A percentile compares a stretch with the other conserved stretches of the same genome.
These are phyloP conservation scores for Lactifluus pinguis DNA, from an alignment of 768 basidiomycete genomes.

Conservation along the genomic window DNA sequence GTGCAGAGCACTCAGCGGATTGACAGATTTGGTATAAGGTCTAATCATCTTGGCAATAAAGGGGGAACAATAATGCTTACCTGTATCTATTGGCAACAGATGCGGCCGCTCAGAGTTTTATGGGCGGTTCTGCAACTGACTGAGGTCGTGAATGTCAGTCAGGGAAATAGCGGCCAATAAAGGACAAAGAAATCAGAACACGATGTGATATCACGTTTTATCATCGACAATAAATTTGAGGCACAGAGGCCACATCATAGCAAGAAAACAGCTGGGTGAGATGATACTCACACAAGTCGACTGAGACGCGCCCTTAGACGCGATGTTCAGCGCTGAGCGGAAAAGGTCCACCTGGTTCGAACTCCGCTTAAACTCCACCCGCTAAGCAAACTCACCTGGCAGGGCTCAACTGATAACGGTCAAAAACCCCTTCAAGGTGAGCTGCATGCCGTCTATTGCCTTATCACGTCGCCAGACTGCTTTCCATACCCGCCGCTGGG, in stretches of 20 bases:
- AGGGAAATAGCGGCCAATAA: neutral
- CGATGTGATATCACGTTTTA: conserved; percentile 41
- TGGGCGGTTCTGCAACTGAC: neutral
- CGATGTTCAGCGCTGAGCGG: neutral
- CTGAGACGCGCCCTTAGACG: neutral
- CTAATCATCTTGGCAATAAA: conserved; percentile 26
- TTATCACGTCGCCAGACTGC: conserved; percentile 16
- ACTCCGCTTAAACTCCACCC: conserved; percentile 15
- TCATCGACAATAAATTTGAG: conserved; percentile 63
- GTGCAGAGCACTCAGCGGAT: conserved; percentile 37
- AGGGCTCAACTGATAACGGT: conserved; percentile 11
- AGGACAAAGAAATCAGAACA: conserved; percentile 34
- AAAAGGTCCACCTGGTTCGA: neutral
- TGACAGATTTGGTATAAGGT: conserved; percentile 40
- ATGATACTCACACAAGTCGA: conserved; percentile 11
- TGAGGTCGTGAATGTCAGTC: neutral
- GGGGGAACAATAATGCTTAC: neutral
- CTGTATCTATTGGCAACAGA: neutral
- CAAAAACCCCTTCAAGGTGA: conserved; percentile 60
- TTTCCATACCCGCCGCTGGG: conserved; percentile 16
- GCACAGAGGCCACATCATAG: conserved; percentile 40
- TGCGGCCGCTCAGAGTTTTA: neutral
- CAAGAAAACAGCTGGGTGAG: conserved; percentile 10
- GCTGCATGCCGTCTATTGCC: conserved; percentile 29
- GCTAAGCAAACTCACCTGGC: conserved; percentile 3